A percentile compares a stretch with the other conserved stretches of the same genome.
Evolutionary conservation across 352 stramenopile species (phyloP).

Genomic region (Plasmopara viticola): DNA sequence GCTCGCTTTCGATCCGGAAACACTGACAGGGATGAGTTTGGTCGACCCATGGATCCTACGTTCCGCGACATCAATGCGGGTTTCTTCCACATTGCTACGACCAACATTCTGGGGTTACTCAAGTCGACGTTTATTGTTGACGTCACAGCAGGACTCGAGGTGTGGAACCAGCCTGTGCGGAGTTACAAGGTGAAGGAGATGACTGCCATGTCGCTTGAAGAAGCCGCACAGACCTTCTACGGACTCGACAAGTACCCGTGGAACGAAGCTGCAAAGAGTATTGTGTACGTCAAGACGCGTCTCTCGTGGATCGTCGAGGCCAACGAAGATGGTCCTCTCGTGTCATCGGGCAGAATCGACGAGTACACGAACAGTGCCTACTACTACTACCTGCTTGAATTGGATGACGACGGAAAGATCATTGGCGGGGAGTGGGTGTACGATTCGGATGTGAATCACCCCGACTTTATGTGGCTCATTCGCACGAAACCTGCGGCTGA

Average conservation of each 20-base stretch:
- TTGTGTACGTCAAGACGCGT: constrained; percentile 38
- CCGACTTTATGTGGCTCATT: constrained; percentile 38
- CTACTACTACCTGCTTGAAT: constrained; percentile 42
- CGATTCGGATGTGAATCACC: constrained; percentile 27
- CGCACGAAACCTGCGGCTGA: constrained; percentile 21
- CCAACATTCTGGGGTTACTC: constrained; percentile 40
- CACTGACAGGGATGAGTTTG: constrained; percentile 33
- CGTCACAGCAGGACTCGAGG: constrained; percentile 20
- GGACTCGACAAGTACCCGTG: constrained; percentile 41
- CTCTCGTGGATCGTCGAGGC: constrained; percentile 42
- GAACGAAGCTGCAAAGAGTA: constrained; percentile 32
- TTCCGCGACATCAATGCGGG: constrained; percentile 45
- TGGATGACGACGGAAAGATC: constrained; percentile 29
- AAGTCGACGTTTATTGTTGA: constrained; percentile 40
- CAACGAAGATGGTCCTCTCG: constrained; percentile 30
- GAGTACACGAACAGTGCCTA: constrained; percentile 17
- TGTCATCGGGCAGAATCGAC: constrained; percentile 18
- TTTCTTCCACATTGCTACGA: constrained; percentile 42
- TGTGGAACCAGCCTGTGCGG: constrained; percentile 63
- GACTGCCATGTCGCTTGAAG: constrained; percentile 24
- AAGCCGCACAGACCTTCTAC: constrained; percentile 31
- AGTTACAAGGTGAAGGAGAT: constrained; percentile 41
- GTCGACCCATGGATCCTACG: constrained; percentile 29
- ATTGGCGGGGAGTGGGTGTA: constrained; percentile 41
- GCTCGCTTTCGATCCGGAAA: constrained; percentile 25